phyloP scores from a whole-genome alignment of 2,329 filamentous ascomycete species.

The Ophiostoma sp. region DNA sequence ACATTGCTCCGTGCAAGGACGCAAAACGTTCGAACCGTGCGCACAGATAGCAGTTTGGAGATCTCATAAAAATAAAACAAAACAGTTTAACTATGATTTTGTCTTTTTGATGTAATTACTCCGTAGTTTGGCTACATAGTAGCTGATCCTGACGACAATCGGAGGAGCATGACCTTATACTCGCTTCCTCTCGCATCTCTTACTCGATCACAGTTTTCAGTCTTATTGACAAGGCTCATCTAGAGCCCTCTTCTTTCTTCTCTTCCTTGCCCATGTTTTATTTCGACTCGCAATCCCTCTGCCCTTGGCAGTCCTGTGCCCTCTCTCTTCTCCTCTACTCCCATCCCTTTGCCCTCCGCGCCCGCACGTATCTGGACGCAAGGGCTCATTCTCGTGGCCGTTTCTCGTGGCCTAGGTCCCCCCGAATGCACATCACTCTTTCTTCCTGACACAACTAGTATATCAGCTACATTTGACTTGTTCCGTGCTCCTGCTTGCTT shows the following conservation, averaged over 20 bases:
- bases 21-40: not conserved
- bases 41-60: not conserved
- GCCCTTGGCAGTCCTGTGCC: not conserved
- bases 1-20: not conserved
- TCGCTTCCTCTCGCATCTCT: not conserved
- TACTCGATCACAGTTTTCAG: not conserved
- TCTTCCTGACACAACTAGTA: not conserved
- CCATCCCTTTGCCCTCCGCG: constrained; percentile 1
- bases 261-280: not conserved
- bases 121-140: too few relatives aligned
- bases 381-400: constrained; percentile 9
- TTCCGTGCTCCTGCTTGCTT: not conserved
- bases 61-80: not conserved
- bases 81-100: not conserved
- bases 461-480: not conserved
- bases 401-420: constrained; percentile 5
- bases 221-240: not conserved
- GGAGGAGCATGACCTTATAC: not conserved
- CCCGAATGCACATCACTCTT: not conserved
- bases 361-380: not conserved
- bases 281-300: not conserved
- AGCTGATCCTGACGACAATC: not conserved
- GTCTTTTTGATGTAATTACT: not conserved
- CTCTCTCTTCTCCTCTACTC: not conserved
- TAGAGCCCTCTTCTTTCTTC: not conserved